These are phyloP conservation scores for Backusella westeae DNA, from an alignment of 192 early-diverging fungal species.

Conservation along the genomic window DNA sequence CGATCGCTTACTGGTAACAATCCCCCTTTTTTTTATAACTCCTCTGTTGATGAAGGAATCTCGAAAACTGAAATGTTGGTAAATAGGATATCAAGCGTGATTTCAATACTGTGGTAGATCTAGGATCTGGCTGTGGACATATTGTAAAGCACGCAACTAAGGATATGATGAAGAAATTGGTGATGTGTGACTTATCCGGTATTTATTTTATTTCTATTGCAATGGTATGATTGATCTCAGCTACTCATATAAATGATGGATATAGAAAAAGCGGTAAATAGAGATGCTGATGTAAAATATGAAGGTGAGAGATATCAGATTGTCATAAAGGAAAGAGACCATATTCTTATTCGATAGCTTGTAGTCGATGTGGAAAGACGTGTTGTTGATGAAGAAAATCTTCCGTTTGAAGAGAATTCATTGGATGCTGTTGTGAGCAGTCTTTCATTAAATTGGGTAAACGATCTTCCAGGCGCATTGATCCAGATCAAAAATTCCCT, in stretches of 20 bases:
- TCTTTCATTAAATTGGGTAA: slow-evolving; percentile 92
- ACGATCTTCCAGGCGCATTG: slow-evolving; percentile 89
- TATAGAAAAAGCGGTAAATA: slow-evolving; percentile 46
- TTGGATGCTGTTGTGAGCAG: slow-evolving; percentile 88
- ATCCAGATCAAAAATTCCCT: slow-evolving; percentile 80
- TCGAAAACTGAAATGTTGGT: not conserved
- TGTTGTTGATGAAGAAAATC: slow-evolving; percentile 82
- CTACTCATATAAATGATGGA: not conserved
- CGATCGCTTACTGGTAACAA: slow-evolving; percentile 76
- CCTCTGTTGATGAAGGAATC: not conserved
- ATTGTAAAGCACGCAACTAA: slow-evolving; percentile 78
- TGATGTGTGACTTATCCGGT: slow-evolving; percentile 87
- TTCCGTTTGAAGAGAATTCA: slow-evolving; percentile 80
- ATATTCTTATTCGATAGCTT: not conserved
- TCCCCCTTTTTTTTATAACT: too few relatives aligned
- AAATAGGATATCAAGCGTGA: slow-evolving; percentile 86
- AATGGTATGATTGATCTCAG: not conserved
- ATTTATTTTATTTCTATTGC: not conserved
- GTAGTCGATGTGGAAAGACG: slow-evolving; percentile 71
- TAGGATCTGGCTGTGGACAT: slow-evolving; percentile 88
- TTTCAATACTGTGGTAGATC: slow-evolving; percentile 82
- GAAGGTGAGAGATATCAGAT: slow-evolving; percentile 13
- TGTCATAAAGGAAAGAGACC: not conserved
- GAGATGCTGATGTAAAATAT: slow-evolving; percentile 47
- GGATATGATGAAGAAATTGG: slow-evolving; percentile 78